Evolutionary conservation across 129 eudicot genomes (phyloP), one percentile per base, ranked within the genome.

Genomic region (Helianthus tuberosus): DNA sequence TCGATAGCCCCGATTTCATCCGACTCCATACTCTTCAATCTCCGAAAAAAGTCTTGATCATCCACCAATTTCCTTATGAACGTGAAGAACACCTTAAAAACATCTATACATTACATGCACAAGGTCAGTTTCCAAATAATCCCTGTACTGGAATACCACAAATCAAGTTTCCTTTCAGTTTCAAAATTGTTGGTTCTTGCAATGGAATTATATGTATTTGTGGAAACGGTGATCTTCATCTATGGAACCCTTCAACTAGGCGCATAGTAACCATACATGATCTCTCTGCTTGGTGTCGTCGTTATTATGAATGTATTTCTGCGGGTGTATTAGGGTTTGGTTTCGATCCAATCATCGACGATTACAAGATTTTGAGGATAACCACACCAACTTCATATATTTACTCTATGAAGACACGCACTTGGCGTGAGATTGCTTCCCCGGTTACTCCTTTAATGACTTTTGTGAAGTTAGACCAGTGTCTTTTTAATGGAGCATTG

Each of bases 1-100:
- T 81, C 35, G 36, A 68, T 14, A 63, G 63, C 77, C 81, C 73
- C 17, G 12, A 14, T 64, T 81, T 81, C 78, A 76, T 66, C 49
- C 36, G 58, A 9, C 52, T 7, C 1, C 78, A 76, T 69, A 58
- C 69, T 14, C 55, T 48, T 5, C 52, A 14, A 64, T 74, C 71
- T 51, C 64, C 61, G 12, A 58, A 51, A 48, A 69, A 69, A 38
- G 8, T 15, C 57, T 23, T 29, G 11, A 11, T 9, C 57, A 16
- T 43, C 15, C 73, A 61, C 15, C 23, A 20, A 23, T 3, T 0
- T 8, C 11, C 11, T 20, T 10, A 2, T 7, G 1, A 44, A 17
- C 13, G 36, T 4, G 2, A 47, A 8, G 2, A 41, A 0, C n/a
- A 7, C 55, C 5, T 1, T 5, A 16, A 17, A 53, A 8, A 6